Percentiles rank a stretch among this genome's conserved stretches.
phyloP scores from a whole-genome alignment of 805 yeast genomes.

The Pichia pseudocactophila region DNA sequence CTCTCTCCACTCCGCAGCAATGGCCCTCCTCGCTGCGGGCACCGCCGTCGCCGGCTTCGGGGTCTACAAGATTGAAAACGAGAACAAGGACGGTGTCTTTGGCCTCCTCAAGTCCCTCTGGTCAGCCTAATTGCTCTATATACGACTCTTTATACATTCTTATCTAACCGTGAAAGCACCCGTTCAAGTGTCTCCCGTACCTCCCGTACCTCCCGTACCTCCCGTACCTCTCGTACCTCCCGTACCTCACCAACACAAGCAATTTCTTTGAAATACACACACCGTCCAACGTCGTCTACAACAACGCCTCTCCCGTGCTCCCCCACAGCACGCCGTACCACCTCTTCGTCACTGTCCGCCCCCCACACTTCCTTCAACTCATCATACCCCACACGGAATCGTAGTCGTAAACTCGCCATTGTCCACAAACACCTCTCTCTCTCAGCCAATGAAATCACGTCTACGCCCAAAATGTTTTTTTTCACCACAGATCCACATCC shows the following conservation, averaged over 20 bases:
- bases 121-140: slow-evolving; percentile 19
- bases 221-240: no score
- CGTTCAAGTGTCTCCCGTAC: no score
- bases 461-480: no score
- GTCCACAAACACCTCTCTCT: no score
- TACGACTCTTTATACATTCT: background rate
- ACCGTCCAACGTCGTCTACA: background rate
- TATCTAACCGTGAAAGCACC: background rate
- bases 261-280: background rate
- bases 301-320: background rate
- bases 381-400: slow-evolving; percentile 8
- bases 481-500: no score
- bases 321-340: background rate
- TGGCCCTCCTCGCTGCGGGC: slow-evolving; percentile 53
- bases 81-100: slow-evolving; percentile 55
- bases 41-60: slow-evolving; percentile 63
- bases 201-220: no score
- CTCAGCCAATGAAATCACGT: no score
- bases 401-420: background rate
- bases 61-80: slow-evolving; percentile 56
- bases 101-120: slow-evolving; percentile 31
- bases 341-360: background rate
- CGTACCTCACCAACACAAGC: no score
- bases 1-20: slow-evolving; percentile 49
- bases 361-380: background rate